Conservation (phyloP, 1,139 yeast genomes). For the Yamadazyma diospyri region DNA sequence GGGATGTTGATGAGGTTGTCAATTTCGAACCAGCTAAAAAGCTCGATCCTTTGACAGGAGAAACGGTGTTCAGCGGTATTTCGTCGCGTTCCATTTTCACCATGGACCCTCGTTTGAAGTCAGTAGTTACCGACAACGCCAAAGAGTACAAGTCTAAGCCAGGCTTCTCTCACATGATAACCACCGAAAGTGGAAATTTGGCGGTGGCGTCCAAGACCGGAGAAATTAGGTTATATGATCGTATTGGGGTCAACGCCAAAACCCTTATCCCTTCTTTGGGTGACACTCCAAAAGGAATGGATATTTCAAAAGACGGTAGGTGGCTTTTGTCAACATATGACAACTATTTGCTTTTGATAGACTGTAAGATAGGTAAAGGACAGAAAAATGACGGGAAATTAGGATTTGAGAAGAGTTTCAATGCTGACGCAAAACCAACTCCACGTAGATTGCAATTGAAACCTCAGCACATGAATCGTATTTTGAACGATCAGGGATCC, state of each 20-base stretch:
- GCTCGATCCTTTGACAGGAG: constrained; percentile 69
- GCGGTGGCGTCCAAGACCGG: constrained; percentile 79
- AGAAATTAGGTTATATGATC: constrained; percentile 69
- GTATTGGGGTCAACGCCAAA: constrained; percentile 71
- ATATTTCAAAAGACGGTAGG: constrained; percentile 74
- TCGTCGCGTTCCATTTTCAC: constrained; percentile 63
- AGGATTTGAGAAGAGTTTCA: constrained; percentile 67
- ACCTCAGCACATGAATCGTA: constrained; percentile 71
- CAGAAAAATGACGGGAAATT: constrained; percentile 52
- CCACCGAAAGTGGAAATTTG: constrained; percentile 69
- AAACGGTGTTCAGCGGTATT: constrained; percentile 70
- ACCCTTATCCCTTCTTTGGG: constrained; percentile 80
- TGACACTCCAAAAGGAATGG: constrained; percentile 63
- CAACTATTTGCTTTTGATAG: constrained; percentile 65
- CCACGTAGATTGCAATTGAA: constrained; percentile 65
- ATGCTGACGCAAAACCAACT: constrained; percentile 61
- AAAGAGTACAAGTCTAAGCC: constrained; percentile 51
- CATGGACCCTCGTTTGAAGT: constrained; percentile 72
- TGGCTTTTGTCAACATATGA: constrained; percentile 81
- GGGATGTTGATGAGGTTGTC: constrained; percentile 52
- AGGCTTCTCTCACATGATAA: constrained; percentile 59
- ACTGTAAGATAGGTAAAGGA: constrained; percentile 59
- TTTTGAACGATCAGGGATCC: constrained; percentile 50
- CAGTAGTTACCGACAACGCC: constrained; percentile 42
- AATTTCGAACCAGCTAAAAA: constrained; percentile 68